These are phyloP conservation scores for Coemansia sp. DNA, from an alignment of 192 early-diverging fungal genomes.

Conservation along the genomic window DNA sequence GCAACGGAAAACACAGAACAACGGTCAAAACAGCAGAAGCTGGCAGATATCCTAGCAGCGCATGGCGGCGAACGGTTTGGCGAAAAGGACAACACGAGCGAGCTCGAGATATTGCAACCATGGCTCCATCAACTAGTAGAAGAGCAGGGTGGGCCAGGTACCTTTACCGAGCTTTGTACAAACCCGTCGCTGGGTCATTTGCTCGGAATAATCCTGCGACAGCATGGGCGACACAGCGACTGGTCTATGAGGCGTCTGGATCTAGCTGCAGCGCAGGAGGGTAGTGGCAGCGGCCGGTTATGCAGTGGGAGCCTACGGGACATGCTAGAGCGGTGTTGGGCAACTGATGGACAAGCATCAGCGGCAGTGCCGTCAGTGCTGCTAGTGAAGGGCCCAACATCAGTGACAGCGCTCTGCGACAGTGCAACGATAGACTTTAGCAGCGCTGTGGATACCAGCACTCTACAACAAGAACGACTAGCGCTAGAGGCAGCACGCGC, in stretches of 20 bases:
- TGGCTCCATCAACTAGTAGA: constrained; percentile 14
- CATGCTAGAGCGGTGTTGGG: too few species aligned
- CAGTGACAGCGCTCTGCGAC: background rate
- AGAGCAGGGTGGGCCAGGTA: too few species aligned
- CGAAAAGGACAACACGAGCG: constrained; percentile 39
- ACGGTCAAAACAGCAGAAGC: constrained; percentile 1
- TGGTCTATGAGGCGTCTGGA: too few species aligned
- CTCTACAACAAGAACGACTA: background rate
- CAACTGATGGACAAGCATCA: background rate
- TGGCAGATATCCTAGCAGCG: constrained; percentile 12
- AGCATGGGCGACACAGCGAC: too few species aligned
- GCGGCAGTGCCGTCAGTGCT: background rate
- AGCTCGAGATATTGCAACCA: constrained; percentile 14
- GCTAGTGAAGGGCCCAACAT: constrained; percentile 1
- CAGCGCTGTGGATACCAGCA: background rate
- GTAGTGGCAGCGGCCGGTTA: too few species aligned
- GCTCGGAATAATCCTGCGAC: too few species aligned
- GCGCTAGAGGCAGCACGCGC: too few species aligned
- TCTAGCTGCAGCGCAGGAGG: too few species aligned
- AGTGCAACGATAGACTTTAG: constrained; percentile 3
- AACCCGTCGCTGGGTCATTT: too few species aligned
- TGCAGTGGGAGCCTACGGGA: too few species aligned
- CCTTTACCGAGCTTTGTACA: too few species aligned
- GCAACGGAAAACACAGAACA: background rate
- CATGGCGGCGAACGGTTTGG: constrained; percentile 48